Conservation (phyloP, 768 basidiomycete genomes). For the Phylloporus arenicola region DNA sequence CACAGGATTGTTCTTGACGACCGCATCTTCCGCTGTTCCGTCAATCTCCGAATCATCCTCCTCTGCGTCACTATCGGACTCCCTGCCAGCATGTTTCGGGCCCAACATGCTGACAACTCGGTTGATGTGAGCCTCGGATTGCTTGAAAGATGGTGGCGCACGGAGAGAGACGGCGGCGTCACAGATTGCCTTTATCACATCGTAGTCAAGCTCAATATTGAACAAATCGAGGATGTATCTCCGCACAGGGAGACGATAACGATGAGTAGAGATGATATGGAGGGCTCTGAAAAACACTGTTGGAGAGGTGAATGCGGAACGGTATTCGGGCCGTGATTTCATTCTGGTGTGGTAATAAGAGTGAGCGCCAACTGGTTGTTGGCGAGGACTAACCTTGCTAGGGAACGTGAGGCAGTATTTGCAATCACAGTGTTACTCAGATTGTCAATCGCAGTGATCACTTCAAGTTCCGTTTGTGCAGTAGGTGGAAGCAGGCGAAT, state of each 20-base stretch:
- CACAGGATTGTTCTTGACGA: slow-evolving; percentile 45
- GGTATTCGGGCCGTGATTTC: slow-evolving; percentile 73
- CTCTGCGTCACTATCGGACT: slow-evolving; percentile 57
- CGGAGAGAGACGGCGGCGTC: slow-evolving; percentile 49
- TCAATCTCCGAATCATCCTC: slow-evolving; percentile 49
- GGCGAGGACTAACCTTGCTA: slow-evolving; percentile 59
- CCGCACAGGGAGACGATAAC: slow-evolving; percentile 88
- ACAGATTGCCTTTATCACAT: slow-evolving; percentile 50
- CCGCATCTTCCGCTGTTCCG: slow-evolving; percentile 34
- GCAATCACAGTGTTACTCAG: slow-evolving; percentile 94
- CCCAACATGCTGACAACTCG: slow-evolving; percentile 62
- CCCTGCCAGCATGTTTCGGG: slow-evolving; percentile 42
- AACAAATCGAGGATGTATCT: slow-evolving; percentile 92
- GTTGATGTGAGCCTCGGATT: slow-evolving; percentile 38
- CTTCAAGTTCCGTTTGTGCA: slow-evolving; percentile 70
- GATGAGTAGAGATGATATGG: slow-evolving; percentile 81
- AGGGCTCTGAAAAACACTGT: slow-evolving; percentile 79
- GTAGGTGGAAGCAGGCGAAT: slow-evolving; percentile 59
- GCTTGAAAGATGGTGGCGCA: slow-evolving; percentile 40
- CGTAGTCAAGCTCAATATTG: slow-evolving; percentile 68
- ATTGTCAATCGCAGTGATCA: slow-evolving; percentile 87
- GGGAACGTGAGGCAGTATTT: slow-evolving; percentile 85
- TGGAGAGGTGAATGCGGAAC: slow-evolving; percentile 69
- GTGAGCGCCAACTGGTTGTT: background rate
- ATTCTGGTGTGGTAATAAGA: slow-evolving; percentile 42